Evolutionary conservation across 164 flowering plant species (phyloP), one percentile per base, ranked within the genome.

Genomic region (Sedum album): DNA sequence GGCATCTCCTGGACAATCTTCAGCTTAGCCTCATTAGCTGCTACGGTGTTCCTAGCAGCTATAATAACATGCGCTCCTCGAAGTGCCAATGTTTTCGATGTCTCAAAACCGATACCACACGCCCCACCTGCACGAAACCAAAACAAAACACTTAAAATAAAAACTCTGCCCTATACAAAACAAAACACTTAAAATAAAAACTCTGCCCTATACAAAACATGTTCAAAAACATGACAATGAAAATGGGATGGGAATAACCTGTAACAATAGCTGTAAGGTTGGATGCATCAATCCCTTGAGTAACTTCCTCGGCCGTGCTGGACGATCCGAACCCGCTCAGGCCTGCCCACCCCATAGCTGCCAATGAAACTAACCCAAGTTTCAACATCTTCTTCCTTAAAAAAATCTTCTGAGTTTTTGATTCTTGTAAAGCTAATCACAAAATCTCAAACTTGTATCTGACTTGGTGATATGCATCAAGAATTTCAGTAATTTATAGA

Each of bases 81-180:
- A 20, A 84, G 83, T 1, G 96, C 93, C 75, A 94, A 72, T 0
- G 90, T 95, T 77, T 93, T 85, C 30, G 89, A 77, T 6, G 99
- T 94, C 82, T 94, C 99, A 64, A 87, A 72, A 4, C 99, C 99
- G 57, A 94, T 94, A 55, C 99, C 97, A 72, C 92, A 85, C 25
- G 92, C 95, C 51, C 99, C 99, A 66, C 99, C 99, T 94, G 69
- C 72, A 67, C 11, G 46, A 41, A 41, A 41, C 5, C 46, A 41
- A 1, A 41, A 41, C 46, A 41, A 41, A 2, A 41, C 0, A 41
- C 0, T 15, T 7, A 41, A 41, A 41, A 41, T 7, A 41, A 41
- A 41, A 41, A 41, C 46, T 7, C 46, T 7, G 46, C 15, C 46
- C 46, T 41, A 41, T 2, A 41, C 46, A 41, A 41, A 41, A 41